Evolutionary conservation across 805 yeast species (phyloP).

Genomic region (Candida saitoana): DNA sequence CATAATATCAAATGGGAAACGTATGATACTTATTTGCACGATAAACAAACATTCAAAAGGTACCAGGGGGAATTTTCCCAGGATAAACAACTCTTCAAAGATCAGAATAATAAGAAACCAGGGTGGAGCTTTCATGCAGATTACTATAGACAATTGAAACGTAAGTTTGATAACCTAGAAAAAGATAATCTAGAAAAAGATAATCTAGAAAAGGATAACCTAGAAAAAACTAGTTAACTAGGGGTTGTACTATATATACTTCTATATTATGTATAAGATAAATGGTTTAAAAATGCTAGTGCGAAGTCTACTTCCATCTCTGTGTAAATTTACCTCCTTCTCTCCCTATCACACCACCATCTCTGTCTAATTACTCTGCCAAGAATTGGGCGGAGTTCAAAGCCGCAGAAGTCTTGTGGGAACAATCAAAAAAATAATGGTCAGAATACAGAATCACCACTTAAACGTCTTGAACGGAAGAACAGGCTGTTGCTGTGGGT

Average conservation of each 20-base stretch:
- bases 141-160: slow-evolving; percentile 24
- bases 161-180: slow-evolving; percentile 16
- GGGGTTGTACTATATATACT: too few relatives aligned
- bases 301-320: too few relatives aligned
- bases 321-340: too few relatives aligned
- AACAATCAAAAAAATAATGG: slow-evolving; percentile 1
- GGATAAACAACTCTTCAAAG: slow-evolving; percentile 18
- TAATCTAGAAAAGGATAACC: slow-evolving; percentile 7
- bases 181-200: slow-evolving; percentile 8
- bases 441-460: not conserved
- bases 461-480: not conserved
- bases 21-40: slow-evolving; percentile 25
- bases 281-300: too few relatives aligned
- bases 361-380: not conserved
- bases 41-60: slow-evolving; percentile 25
- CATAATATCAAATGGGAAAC: slow-evolving; percentile 50
- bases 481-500: not conserved
- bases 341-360: not conserved
- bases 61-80: slow-evolving; percentile 22
- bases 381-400: not conserved
- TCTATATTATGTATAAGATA: too few relatives aligned
- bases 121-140: slow-evolving; percentile 33
- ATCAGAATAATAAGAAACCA: slow-evolving; percentile 14
- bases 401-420: not conserved
- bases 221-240: too few relatives aligned